Percentiles rank a stretch among this genome's conserved stretches.
These are phyloP conservation scores for Phalaenopsis hybrid DNA, from an alignment of 116 monocot genomes.

Conservation along the genomic window DNA sequence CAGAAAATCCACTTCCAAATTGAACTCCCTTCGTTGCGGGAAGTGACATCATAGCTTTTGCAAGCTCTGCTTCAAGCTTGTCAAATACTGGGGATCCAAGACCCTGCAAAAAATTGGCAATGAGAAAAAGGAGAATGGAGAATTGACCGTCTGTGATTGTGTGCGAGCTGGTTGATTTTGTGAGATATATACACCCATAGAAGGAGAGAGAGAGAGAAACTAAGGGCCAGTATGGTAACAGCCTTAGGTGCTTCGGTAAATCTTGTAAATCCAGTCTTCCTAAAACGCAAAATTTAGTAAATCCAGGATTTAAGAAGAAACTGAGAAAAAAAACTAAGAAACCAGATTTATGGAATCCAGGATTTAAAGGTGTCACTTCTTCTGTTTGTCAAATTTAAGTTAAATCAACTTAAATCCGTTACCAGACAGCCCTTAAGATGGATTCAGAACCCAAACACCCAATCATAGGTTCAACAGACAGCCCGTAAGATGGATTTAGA, in stretches of 20 bases:
- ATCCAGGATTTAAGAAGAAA: no score
- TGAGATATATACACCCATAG: background rate
- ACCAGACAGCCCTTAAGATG: background rate
- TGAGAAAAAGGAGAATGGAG: background rate
- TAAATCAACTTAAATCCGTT: no score
- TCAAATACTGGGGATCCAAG: conserved; percentile 97
- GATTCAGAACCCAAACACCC: background rate
- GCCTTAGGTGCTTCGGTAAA: no score
- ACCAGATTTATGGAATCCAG: no score
- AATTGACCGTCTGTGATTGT: background rate
- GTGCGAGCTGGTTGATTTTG: background rate
- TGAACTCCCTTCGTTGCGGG: conserved; percentile 98
- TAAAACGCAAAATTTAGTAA: no score
- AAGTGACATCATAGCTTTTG: conserved; percentile 77
- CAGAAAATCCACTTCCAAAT: conserved; percentile 95
- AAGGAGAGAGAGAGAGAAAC: background rate
- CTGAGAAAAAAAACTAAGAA: no score
- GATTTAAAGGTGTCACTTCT: no score
- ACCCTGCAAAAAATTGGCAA: conserved; percentile 38
- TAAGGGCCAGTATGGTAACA: no score
- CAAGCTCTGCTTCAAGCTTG: conserved; percentile 93
- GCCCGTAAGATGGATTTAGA: background rate
- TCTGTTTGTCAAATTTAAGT: no score
- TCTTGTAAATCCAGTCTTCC: no score
- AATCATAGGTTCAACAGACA: background rate